These are phyloP conservation scores for Rhytidiadelphus loreus DNA, from an alignment of 225 moss, liverwort and hornwort species.

Conservation along the genomic window DNA sequence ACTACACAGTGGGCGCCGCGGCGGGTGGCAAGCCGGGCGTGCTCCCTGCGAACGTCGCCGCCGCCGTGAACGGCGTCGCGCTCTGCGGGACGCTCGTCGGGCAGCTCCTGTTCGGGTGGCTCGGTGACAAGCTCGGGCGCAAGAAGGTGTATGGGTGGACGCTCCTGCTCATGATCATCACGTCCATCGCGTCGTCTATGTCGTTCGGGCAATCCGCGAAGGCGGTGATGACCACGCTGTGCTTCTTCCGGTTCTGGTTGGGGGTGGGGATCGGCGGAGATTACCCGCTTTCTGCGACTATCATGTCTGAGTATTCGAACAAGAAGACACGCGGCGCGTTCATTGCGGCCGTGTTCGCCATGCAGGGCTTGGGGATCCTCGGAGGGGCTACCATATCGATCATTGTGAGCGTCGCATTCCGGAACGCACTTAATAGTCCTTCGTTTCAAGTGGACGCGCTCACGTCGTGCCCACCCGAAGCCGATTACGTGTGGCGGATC, in stretches of 20 bases:
- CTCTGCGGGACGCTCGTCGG: constrained; percentile 60
- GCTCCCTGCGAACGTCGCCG: constrained; percentile 49
- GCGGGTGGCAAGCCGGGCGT: not conserved
- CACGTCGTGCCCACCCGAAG: constrained; percentile 21
- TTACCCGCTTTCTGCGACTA: constrained; percentile 35
- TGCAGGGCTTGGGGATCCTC: constrained; percentile 63
- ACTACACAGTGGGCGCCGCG: not conserved
- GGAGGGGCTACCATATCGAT: constrained; percentile 29
- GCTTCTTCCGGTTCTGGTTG: constrained; percentile 48
- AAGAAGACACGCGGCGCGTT: constrained; percentile 49
- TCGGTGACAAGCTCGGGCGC: constrained; percentile 48
- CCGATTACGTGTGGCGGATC: constrained; percentile 51
- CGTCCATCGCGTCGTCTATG: constrained; percentile 19
- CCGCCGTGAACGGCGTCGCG: constrained; percentile 46
- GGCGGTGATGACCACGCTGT: constrained; percentile 30
- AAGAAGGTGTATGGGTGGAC: constrained; percentile 44
- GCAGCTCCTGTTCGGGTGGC: constrained; percentile 71
- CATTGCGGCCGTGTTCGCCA: constrained; percentile 60
- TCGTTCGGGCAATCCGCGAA: constrained; percentile 25
- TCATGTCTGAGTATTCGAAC: constrained; percentile 55
- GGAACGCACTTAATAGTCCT: not conserved
- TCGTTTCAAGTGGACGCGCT: not conserved
- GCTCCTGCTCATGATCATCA: constrained; percentile 35
- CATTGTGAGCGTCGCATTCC: constrained; percentile 24
- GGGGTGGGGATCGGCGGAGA: constrained; percentile 65